Conservation (phyloP, 306 rosid genomes). For the Alnus rubra region DNA sequence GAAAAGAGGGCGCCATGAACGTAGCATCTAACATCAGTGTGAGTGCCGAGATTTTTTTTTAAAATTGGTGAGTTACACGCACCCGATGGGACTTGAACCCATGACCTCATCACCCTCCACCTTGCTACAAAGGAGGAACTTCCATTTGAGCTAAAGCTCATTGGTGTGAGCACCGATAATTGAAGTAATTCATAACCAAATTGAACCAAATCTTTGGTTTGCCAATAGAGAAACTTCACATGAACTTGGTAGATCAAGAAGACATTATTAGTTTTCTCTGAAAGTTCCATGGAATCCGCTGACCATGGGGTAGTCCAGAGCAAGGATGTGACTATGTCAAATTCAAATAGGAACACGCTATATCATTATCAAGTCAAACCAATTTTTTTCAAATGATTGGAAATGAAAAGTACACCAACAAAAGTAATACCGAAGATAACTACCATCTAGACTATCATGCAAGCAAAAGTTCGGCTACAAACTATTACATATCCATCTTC, state of each 20-base stretch:
- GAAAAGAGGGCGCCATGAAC: neutral
- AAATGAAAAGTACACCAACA: too few species aligned
- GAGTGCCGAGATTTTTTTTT: neutral
- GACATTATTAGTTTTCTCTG: slow-evolving; percentile 13
- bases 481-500: neutral
- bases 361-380: neutral
- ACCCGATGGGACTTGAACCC: too few species aligned
- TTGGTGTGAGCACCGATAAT: neutral
- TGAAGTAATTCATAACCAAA: neutral
- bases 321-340: neutral
- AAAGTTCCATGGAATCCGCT: neutral
- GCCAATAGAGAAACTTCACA: neutral
- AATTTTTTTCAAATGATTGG: neutral
- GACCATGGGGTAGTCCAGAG: neutral
- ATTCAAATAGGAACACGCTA: neutral
- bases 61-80: too few species aligned
- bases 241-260: neutral
- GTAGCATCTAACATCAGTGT: neutral
- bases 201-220: slow-evolving; percentile 1
- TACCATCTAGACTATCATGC: neutral
- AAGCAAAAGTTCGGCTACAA: neutral
- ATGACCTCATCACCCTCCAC: too few species aligned
- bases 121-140: too few species aligned
- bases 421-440: neutral
- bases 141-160: too few species aligned